Percentiles rank a stretch among this genome's conserved stretches.
Conservation (phyloP, 78 protist genomes). For the Diacronema lutheri region DNA sequence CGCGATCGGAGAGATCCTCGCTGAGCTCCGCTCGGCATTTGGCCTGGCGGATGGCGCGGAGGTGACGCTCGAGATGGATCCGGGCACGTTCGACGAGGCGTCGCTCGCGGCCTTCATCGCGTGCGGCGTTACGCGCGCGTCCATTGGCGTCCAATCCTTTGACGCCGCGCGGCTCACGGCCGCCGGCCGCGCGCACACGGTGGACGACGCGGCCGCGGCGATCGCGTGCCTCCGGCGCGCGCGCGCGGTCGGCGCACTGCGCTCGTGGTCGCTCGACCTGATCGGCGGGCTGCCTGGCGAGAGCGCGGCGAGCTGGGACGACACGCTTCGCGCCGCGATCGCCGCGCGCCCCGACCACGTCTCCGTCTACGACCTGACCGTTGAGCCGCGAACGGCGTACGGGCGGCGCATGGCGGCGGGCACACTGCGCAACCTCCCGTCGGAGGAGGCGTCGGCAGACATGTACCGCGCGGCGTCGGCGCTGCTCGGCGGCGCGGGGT, state of each 20-base stretch:
- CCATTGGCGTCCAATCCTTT: constrained; percentile 8
- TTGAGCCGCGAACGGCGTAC: not conserved
- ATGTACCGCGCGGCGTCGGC: not conserved
- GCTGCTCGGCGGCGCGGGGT: not conserved
- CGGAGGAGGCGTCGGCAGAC: not conserved
- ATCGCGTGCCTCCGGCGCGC: not conserved
- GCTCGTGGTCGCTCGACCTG: not conserved
- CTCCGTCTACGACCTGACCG: not conserved
- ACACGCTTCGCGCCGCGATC: not conserved
- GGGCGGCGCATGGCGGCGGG: not conserved
- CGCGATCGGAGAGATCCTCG: not conserved
- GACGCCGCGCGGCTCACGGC: not conserved
- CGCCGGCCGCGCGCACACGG: not conserved
- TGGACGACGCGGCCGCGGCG: not conserved
- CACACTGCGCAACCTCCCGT: not conserved
- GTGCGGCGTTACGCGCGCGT: constrained; percentile 1
- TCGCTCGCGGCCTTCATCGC: not conserved
- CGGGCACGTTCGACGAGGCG: constrained; percentile 2
- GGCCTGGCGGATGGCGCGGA: not conserved
- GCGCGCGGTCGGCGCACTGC: not conserved
- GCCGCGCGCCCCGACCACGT: not conserved
- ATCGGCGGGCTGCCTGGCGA: not conserved
- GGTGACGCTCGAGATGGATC: constrained; percentile 25
- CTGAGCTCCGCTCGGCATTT: not conserved
- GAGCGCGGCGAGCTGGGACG: not conserved